Evolutionary conservation across 2,329 filamentous ascomycete species (phyloP).

Genomic region (Cryphonectria nitschkei): DNA sequence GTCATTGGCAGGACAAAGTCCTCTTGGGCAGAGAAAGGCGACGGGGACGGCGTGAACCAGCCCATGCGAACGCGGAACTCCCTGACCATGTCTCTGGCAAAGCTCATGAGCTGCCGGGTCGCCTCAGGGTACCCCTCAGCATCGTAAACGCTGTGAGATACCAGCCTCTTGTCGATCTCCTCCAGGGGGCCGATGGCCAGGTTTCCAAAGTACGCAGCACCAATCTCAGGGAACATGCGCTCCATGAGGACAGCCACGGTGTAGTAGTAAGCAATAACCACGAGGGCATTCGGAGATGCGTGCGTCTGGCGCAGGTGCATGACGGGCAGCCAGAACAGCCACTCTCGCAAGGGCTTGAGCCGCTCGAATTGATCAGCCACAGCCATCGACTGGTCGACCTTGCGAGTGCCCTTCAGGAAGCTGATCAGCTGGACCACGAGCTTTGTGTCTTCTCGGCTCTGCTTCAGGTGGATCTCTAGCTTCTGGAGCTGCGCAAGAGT

Average conservation of each 20-base stretch:
- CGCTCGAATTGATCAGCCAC: slow-evolving; percentile 88
- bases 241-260: slow-evolving; percentile 86
- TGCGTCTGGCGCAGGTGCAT: slow-evolving; percentile 78
- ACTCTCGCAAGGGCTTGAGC: slow-evolving; percentile 83
- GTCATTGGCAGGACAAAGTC: slow-evolving; percentile 45
- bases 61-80: slow-evolving; percentile 73
- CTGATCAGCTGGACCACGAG: slow-evolving; percentile 70
- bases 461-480: slow-evolving; percentile 69
- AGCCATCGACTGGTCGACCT: slow-evolving; percentile 69
- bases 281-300: slow-evolving; percentile 74
- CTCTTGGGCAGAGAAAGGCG: slow-evolving; percentile 43
- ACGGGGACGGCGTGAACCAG: slow-evolving; percentile 64
- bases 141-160: slow-evolving; percentile 66
- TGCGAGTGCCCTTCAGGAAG: slow-evolving; percentile 73
- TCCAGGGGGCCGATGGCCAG: slow-evolving; percentile 81
- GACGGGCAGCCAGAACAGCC: slow-evolving; percentile 95
- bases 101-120: slow-evolving; percentile 67
- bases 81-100: slow-evolving; percentile 69
- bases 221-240: slow-evolving; percentile 88
- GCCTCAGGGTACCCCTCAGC: slow-evolving; percentile 59
- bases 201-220: slow-evolving; percentile 83
- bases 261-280: slow-evolving; percentile 90
- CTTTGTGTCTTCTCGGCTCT: slow-evolving; percentile 70
- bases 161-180: slow-evolving; percentile 78
- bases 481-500: slow-evolving; percentile 69